These are phyloP conservation scores for Hypoxylon cercidicola DNA, from an alignment of 495 filamentous ascomycete genomes.

Conservation along the genomic window DNA sequence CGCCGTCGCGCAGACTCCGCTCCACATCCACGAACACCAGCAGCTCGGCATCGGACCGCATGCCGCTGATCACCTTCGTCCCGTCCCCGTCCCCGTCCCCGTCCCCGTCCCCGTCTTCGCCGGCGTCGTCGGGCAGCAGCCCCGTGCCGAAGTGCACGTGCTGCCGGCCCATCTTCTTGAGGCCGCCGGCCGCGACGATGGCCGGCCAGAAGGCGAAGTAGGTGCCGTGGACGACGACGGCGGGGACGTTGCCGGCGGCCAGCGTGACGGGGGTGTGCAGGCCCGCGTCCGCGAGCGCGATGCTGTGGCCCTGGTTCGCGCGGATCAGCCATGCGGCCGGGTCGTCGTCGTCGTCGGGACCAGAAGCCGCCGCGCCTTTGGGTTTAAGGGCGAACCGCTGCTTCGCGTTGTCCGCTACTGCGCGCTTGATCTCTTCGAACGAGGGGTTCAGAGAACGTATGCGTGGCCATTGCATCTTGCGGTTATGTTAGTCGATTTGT, in stretches of 20 bases:
- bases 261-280: slow-evolving; percentile 73
- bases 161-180: slow-evolving; percentile 81
- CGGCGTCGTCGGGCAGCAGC: slow-evolving; percentile 56
- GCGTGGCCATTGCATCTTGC: slow-evolving; percentile 74
- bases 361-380: slow-evolving; percentile 43
- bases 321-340: slow-evolving; percentile 85
- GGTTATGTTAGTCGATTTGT: slow-evolving; percentile 12
- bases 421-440: slow-evolving; percentile 75
- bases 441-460: slow-evolving; percentile 75
- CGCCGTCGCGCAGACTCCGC: slow-evolving; percentile 66
- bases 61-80: slow-evolving; percentile 78
- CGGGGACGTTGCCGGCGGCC: slow-evolving; percentile 63
- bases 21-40: slow-evolving; percentile 82
- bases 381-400: slow-evolving; percentile 80
- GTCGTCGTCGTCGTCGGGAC: slow-evolving; percentile 46
- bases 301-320: slow-evolving; percentile 90
- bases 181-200: slow-evolving; percentile 77
- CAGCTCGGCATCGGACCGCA: slow-evolving; percentile 81
- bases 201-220: slow-evolving; percentile 77
- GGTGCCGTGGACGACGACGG: slow-evolving; percentile 84
- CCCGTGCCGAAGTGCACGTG: slow-evolving; percentile 90
- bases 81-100: slow-evolving; percentile 33
- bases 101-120: slow-evolving; percentile 47
- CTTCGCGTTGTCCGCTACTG: slow-evolving; percentile 84
- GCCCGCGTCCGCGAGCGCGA: slow-evolving; percentile 72